Evolutionary conservation across 805 yeast species (phyloP), one percentile per base, ranked within the genome.

Genomic region (Lipomyces japonicus): DNA sequence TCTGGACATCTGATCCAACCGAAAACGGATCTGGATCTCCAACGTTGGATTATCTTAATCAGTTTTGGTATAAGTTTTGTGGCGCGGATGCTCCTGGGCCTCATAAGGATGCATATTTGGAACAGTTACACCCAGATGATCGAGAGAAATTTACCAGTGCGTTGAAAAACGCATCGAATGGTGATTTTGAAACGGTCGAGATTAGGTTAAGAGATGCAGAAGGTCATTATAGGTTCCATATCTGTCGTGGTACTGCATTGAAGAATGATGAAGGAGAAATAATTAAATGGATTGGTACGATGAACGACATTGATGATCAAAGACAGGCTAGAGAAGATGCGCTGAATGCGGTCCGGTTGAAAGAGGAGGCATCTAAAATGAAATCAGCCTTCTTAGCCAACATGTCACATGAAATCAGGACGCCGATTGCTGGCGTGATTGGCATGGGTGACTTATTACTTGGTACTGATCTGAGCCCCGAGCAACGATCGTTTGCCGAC

Each of bases 371-470:
- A 19, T 55, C 59, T 16, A 35, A 50, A 32, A 50, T 55, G 59
- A 77, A 76, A 63, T 77, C 80, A 3, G 75, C 77, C 45, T 77
- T 77, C 59, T 60, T 77, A 50, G 75, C 74, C 5, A 77, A 77
- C 53, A 77, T 77, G 81, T 76, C 80, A 1, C 81, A 77, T 57
- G 81, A 77, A 55, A 76, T 77, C 42, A 65, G 81, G 43, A 77
- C 81, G 1, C 81, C 81, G 1, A 77, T 77, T 63, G 77, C 78
- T 58, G 75, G 78, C 2, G 66, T 75, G 28, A 65, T 75, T 48
- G 74, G 77, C 16, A 75, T 77, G 61, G 70, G 77, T 2, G 71
- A 76, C 2, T 73, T 77, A 53, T 65, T 77, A 48, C 63, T 77
- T 45, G 80, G 76, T 51, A 77, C 81, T 0, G 69, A 67, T 2